phyloP scores from a whole-genome alignment of 2,329 filamentous ascomycete species.

The Colletotrichum acutatum region DNA sequence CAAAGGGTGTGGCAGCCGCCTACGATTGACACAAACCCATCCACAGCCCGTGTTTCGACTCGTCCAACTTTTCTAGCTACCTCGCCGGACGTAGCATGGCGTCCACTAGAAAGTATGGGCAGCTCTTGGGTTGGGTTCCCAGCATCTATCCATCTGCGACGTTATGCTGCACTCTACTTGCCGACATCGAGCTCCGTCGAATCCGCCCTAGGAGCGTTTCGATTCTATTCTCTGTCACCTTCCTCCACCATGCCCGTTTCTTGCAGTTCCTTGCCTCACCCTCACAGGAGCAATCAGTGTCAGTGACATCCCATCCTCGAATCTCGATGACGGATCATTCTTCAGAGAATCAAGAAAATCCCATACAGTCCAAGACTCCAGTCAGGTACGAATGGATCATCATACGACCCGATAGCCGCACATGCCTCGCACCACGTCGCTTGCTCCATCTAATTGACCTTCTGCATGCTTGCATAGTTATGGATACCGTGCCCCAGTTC shows the following conservation, averaged over 20 bases:
- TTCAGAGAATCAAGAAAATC: not conserved
- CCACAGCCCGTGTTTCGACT: too few relatives aligned
- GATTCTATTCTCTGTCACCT: not conserved
- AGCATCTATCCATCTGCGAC: not conserved
- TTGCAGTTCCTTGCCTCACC: not conserved
- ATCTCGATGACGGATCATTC: not conserved
- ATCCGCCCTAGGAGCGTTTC: not conserved
- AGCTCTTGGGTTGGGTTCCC: not conserved
- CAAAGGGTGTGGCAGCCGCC: not conserved
- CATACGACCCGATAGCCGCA: not conserved
- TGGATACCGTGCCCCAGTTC: conserved; percentile 1
- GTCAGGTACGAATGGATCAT: conserved; percentile 21
- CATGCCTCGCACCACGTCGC: conserved; percentile 17
- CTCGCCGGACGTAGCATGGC: too few relatives aligned
- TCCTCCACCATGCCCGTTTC: not conserved
- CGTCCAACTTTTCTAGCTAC: too few relatives aligned
- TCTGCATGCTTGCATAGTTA: not conserved
- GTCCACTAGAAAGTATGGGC: not conserved
- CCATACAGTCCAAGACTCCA: not conserved
- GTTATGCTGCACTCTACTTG: not conserved
- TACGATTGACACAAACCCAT: not conserved
- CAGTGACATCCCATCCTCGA: too few relatives aligned
- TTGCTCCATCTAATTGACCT: conserved; percentile 11
- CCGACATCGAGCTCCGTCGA: not conserved
- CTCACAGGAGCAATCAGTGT: too few relatives aligned